Evolutionary conservation across 2,329 filamentous ascomycete species (phyloP).

Genomic region (Paracamarosporium sp.): DNA sequence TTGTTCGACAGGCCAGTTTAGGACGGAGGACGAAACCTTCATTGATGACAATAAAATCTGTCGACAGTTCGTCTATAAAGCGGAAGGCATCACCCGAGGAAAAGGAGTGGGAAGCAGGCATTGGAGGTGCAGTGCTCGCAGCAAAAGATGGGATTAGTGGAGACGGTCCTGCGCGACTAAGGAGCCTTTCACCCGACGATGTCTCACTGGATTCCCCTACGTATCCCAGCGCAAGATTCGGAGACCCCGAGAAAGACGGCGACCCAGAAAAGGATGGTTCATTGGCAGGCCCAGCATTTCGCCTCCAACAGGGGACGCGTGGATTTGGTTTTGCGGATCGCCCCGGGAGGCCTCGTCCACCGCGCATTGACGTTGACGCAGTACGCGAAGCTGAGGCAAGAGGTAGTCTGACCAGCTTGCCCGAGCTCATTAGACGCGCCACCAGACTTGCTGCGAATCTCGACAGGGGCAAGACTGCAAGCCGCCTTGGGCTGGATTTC

Average conservation of each 20-base stretch:
- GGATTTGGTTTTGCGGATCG: conserved; percentile 48
- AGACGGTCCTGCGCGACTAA: background rate
- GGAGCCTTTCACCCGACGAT: background rate
- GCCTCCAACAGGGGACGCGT: conserved; percentile 37
- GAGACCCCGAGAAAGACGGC: conserved; percentile 34
- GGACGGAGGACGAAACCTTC: conserved; percentile 56
- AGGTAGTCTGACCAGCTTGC: conserved; percentile 88
- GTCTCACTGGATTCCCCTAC: conserved; percentile 37
- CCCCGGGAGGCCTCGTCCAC: conserved; percentile 62
- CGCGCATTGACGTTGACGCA: conserved; percentile 80
- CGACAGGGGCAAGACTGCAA: conserved; percentile 77
- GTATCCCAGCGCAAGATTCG: conserved; percentile 24
- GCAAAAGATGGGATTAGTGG: conserved; percentile 29
- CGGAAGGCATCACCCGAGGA: conserved; percentile 22
- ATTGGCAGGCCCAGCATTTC: conserved; percentile 33
- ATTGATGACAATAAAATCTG: conserved; percentile 55
- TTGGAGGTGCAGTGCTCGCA: conserved; percentile 32
- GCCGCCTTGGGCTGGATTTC: conserved; percentile 61
- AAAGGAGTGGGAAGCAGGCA: conserved; percentile 22
- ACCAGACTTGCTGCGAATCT: conserved; percentile 87
- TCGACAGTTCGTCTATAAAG: conserved; percentile 39
- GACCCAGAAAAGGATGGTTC: conserved; percentile 37
- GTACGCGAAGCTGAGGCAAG: conserved; percentile 81
- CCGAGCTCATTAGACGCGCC: conserved; percentile 87
- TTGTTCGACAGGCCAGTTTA: conserved; percentile 55